Base-by-base conservation (phyloP, 352 stramenopile species). In the Phytopythium delawarense region DNA sequence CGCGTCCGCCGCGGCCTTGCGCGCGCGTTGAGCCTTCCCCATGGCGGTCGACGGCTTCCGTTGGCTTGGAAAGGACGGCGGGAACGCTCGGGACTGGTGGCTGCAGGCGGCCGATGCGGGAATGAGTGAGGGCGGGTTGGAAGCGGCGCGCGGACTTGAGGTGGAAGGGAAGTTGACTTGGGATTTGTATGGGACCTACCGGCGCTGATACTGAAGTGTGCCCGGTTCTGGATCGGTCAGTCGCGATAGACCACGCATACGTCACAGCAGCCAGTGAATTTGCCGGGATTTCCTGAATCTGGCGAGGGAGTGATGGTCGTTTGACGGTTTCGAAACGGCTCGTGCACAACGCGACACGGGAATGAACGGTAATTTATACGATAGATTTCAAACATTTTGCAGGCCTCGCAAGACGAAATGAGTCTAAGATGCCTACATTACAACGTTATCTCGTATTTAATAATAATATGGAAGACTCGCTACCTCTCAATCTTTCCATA, bases 11-110 rank as follows among this genome's bases (percentile, higher is more conserved):
- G 77, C 78, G 54, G 81, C 81, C 55, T 84, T 80, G 42, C 73
- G 75, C 59, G 78, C 72, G 55, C 80, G 78, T 65, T 91, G 81
- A 71, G 70, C 81, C 66, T 91, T 91, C 68, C 81, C 81, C 81
- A 91, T 91, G 48, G 54, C 45, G n/a, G 45, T 25, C 39, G 39
- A 45, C 35, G 9, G 16, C 39, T 45, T 45, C 39, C 12, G 39
- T 45, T 18, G 39, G 39, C 39, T 45, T 15, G 35, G 35, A 40
- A 15, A 40, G 35, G 35, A 40, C 35, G 35, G 35, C 35, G 39
- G 39, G 39, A 45, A 45, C 28, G 42, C 42, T 49, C 7, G n/a
- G 45, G 45, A 32, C 45, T 51, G 45, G 45, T 32, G 45, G 45
- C 45, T 18, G n/a, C 45, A 45, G 45, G 21, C 45, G 45, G 45